Evolutionary conservation across 2,329 filamentous ascomycete genomes (phyloP), one percentile per base, ranked within the genome.

Genomic region (Fusarium piperis): DNA sequence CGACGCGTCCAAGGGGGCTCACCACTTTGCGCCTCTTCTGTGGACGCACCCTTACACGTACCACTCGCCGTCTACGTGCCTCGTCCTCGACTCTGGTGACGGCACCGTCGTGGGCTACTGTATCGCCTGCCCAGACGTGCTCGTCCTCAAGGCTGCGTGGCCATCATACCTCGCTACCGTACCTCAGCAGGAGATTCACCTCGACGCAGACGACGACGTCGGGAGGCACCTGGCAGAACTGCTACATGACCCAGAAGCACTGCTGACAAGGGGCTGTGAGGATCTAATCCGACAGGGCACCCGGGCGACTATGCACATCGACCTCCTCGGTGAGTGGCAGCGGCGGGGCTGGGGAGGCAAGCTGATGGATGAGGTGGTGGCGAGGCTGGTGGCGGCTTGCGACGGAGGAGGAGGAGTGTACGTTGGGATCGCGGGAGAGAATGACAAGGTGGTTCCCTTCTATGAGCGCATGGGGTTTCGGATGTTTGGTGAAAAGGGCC

Each of bases 21-120:
- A 71, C 52, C 78, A 78, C 18, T 79, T 85, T 32, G 80, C 84
- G 15, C 85, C 85, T 1, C 87, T 87, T 78, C 71, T 87, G 74
- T 87, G 85, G 85, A 85, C 84, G 10, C 85, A 86, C 74, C 85
- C 82, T 38, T 87, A 84, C 80, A 85, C 84, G 16, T 78, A 81
- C 71, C 83, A 87, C 65, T 84, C 79, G 10, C 84, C 85, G 0
- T 41, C 68, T 12, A 83, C 82, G 15, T 85, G 84, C 79, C 83
- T 85, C 76, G 82, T 87, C 12, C 81, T 87, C 15, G 85, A 86
- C 76, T 83, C 86, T 74, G 85, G 85, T 44, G 46, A 71, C 5
- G 85, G 84, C 4, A 68, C 53, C 9, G 82, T 80, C 1, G 85
- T 86, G 35, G 85, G 85, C n/a, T 87, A 87, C 78, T 84, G 85